A percentile compares a stretch with the other conserved stretches of the same genome.
phyloP scores from a whole-genome alignment of 2,329 filamentous ascomycete species.

The Bisporella sp. region DNA sequence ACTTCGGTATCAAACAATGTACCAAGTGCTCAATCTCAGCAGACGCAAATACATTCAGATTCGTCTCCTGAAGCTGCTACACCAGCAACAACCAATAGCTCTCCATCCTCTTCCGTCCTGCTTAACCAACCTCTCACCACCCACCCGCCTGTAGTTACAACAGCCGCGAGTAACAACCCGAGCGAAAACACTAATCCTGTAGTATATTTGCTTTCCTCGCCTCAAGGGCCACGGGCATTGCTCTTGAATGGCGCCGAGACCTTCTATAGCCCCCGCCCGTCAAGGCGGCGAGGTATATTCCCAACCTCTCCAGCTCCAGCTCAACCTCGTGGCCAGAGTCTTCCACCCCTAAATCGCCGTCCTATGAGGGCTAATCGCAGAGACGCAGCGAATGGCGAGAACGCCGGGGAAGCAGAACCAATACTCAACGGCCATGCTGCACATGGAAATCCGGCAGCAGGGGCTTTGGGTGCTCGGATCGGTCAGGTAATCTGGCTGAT shows the following conservation, averaged over 20 bases:
- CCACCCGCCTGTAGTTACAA: not conserved
- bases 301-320: not conserved
- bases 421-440: conserved; percentile 7
- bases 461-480: conserved; percentile 27
- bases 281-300: conserved; percentile 11
- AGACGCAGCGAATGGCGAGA: conserved; percentile 8
- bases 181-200: conserved; percentile 32
- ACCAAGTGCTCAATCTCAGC: conserved; percentile 1
- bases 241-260: conserved; percentile 46
- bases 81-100: conserved; percentile 10
- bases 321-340: conserved; percentile 1
- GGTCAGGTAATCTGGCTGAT: conserved; percentile 59
- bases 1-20: not conserved
- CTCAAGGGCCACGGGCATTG: conserved; percentile 50
- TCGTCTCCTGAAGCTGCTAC: conserved; percentile 7
- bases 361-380: conserved; percentile 18
- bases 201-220: conserved; percentile 55
- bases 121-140: not conserved
- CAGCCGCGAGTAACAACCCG: not conserved
- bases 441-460: conserved; percentile 24
- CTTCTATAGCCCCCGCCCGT: conserved; percentile 41
- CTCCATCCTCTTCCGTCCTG: conserved; percentile 8
- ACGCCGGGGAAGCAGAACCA: conserved; percentile 6
- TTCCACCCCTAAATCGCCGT: conserved; percentile 18
- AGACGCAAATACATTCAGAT: not conserved